Conservation (phyloP, 805 yeast species). For the Scheffersomyces spartinae region DNA sequence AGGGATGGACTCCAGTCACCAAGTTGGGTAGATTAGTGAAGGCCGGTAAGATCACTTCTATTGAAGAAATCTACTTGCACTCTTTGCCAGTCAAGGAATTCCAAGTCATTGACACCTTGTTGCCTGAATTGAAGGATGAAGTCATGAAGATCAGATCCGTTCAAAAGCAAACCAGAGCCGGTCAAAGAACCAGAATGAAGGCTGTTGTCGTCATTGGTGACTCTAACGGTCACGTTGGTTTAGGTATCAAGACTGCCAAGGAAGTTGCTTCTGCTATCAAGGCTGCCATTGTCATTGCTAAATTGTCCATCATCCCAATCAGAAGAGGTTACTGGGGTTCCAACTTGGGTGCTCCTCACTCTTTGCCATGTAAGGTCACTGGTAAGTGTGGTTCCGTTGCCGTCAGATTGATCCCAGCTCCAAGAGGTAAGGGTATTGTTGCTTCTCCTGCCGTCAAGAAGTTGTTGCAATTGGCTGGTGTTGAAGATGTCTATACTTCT, state of each 20-base stretch:
- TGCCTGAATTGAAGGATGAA: constrained; percentile 94
- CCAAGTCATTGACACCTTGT: constrained; percentile 95
- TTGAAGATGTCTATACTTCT: constrained; percentile 98
- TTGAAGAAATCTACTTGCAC: constrained; percentile 99
- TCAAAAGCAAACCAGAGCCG: constrained; percentile 99
- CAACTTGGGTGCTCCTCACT: constrained; percentile 99
- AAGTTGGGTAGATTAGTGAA: constrained; percentile 99
- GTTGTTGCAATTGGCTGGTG: constrained; percentile 98
- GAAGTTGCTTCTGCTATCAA: constrained; percentile 99
- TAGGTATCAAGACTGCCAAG: constrained; percentile 99
- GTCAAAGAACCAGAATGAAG: constrained; percentile 99
- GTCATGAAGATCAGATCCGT: constrained; percentile 99
- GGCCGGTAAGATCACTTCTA: constrained; percentile 93
- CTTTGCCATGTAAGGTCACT: constrained; percentile 93
- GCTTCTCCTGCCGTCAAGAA: constrained; percentile 99
- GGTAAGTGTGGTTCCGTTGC: constrained; percentile 99
- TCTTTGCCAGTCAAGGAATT: constrained; percentile 98
- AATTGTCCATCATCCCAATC: constrained; percentile 96
- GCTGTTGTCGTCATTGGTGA: constrained; percentile 99
- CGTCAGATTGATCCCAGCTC: constrained; percentile 98
- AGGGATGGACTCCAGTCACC: constrained; percentile 99
- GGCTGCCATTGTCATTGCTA: constrained; percentile 99
- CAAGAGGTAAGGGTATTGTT: constrained; percentile 99
- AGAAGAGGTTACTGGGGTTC: constrained; percentile 99
- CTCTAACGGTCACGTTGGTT: constrained; percentile 99